phyloP scores from a whole-genome alignment of 2,329 filamentous ascomycete genomes.

The Trichoderma simmonsii region DNA sequence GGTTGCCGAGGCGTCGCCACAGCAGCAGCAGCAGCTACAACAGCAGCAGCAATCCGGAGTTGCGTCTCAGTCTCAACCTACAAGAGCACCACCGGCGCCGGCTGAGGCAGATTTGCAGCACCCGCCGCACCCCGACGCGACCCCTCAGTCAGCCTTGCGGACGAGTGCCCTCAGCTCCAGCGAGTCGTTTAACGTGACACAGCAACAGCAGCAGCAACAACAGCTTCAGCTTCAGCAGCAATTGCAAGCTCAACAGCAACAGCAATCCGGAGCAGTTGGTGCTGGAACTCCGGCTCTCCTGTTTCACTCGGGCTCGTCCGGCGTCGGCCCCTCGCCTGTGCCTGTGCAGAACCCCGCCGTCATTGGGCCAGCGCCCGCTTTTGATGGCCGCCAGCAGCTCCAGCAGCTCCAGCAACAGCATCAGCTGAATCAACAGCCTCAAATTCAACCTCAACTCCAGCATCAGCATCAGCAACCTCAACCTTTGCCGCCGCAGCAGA shows the following conservation, averaged over 20 bases:
- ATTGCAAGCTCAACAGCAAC: slow-evolving; percentile 30
- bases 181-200: slow-evolving; percentile 43
- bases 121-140: slow-evolving; percentile 25
- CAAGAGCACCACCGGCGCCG: slow-evolving; percentile 21
- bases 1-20: slow-evolving; percentile 44
- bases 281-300: slow-evolving; percentile 29
- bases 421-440: background rate
- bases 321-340: slow-evolving; percentile 12
- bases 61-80: background rate
- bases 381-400: slow-evolving; percentile 14
- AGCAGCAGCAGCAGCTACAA: slow-evolving; percentile 33
- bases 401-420: slow-evolving; percentile 30
- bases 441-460: slow-evolving; percentile 20
- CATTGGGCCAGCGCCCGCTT: slow-evolving; percentile 28
- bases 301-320: slow-evolving; percentile 18
- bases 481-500: background rate
- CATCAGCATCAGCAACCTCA: slow-evolving; percentile 24
- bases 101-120: slow-evolving; percentile 28
- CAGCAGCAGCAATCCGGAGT: slow-evolving; percentile 28
- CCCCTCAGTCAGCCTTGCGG: slow-evolving; percentile 47
- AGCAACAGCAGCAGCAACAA: slow-evolving; percentile 29
- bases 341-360: slow-evolving; percentile 24
- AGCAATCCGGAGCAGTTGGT: slow-evolving; percentile 36
- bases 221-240: slow-evolving; percentile 30
- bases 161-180: slow-evolving; percentile 43